Evolutionary conservation across 805 yeast genomes (phyloP), one percentile per base, ranked within the genome.

Genomic region (Lachancea cidri): DNA sequence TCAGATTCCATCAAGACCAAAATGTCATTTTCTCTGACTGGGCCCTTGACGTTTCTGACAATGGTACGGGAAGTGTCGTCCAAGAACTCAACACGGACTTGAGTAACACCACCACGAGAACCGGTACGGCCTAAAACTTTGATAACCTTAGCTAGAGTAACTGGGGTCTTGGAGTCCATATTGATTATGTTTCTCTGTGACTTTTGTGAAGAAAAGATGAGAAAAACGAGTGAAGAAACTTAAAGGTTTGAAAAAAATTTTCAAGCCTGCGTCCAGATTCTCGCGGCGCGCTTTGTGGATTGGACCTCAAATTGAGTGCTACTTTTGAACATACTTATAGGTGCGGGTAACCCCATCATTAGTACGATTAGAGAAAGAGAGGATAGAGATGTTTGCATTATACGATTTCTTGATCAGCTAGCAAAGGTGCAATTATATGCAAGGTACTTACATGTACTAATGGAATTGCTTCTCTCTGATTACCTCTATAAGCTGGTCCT

Each of bases 51-150:
- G 83, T 86, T 86, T 82, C 96, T 86, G 79, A 86, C 94, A 66
- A 86, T 86, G 68, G 93, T 83, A 81, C 96, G 85, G 74, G 93
- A 77, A 67, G 89, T 77, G 72, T 87, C 96, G 68, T 87, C 96
- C 71, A 86, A 77, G 83, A 86, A 87, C 76, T 86, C 95, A 68
- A 86, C 96, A 75, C 96, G 86, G 75, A 87, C 96, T 76, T 86
- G 96, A 76, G 95, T 86, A 74, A 86, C 96, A 81, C 96, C 96
- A 85, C 98, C 98, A 79, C 98, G 91, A 73, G 98, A 91, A 73
- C 98, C 98, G 83, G 98, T 91, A 79, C 98, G 91, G 74, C 98
- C 98, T 76, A 91, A 82, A 73, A 91, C 98, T 81, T 91, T 93
- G 77, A 87, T 87, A 71, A 91, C 98, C 82, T 91, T 91, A 72